Percentiles rank a stretch among this genome's conserved stretches.
phyloP scores from a whole-genome alignment of 257 asterid genomes.

The Solanum chaucha region DNA sequence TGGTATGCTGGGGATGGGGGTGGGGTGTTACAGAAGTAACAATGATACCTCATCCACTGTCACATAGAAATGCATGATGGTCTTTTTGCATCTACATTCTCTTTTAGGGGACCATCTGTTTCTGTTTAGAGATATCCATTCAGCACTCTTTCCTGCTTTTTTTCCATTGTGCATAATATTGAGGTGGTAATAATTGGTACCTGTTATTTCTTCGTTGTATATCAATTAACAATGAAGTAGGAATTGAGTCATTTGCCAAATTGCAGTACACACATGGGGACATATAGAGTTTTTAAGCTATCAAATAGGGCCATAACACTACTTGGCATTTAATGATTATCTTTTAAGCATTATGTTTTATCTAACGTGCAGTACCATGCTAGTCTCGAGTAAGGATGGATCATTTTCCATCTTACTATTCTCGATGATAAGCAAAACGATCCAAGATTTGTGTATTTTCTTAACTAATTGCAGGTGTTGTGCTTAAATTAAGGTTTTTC shows the following conservation, averaged over 20 bases:
- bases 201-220: not conserved
- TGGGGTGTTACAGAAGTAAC: not conserved
- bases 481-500: not conserved
- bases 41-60: not conserved
- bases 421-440: not conserved
- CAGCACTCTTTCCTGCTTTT: not conserved
- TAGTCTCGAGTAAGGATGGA: not conserved
- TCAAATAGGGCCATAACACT: not conserved
- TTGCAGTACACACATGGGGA: not conserved
- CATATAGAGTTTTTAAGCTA: not conserved
- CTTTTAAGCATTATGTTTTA: not conserved
- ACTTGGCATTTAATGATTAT: not conserved
- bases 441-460: not conserved
- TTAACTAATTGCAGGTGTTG: not conserved
- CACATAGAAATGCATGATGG: not conserved
- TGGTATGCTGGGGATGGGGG: not conserved
- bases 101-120: not conserved
- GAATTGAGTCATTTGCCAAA: not conserved
- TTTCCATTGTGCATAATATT: not conserved
- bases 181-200: not conserved
- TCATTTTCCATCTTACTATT: not conserved
- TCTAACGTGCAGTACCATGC: not conserved
- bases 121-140: not conserved
- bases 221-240: not conserved
- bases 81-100: not conserved